Evolutionary conservation across 1,139 yeast genomes (phyloP), one percentile per base, ranked within the genome.

Genomic region (Wickerhamiella pararugosa): DNA sequence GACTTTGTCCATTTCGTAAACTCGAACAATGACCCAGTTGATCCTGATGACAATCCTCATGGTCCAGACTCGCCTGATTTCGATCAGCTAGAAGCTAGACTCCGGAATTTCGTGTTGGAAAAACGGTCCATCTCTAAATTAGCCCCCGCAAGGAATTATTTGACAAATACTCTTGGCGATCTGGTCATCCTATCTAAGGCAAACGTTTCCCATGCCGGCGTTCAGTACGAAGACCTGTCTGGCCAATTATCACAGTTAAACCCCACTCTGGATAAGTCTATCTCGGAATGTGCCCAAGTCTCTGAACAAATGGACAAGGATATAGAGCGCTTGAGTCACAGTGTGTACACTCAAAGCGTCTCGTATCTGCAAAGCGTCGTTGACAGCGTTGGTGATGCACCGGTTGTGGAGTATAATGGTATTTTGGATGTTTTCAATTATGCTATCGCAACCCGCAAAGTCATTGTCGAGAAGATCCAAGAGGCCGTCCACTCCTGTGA

Each of bases 1-100:
- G 94, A 87, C 36, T 87, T 90, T 63, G 92, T 92, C n/a, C 98
- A 92, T 59, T 92, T 90, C 62, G 83, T 92, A 2, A 77, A 92
- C 33, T 78, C 93, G 0, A 61, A 65, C 5, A 67, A 70, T 6
- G 62, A 65, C 8, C 40, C 40, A 1, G 34, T 25, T 9, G 34
- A 33, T n/a, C 39, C 43, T 5, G 59, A 59, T 8, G 47, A 50
- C 3, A 34, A 46, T 2, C 63, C 58, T 3, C 61, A 54, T 29
- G 66, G 55, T 29, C 64, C 56, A 27, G 67, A 56, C 7, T 61
- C 51, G 42, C 84, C 86, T 1, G 79, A 83, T 53, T 87, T 90
- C 58, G 94, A 83, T 52, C 75, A 74, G 41, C 66, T 92, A 48
- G 97, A 92, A 55, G 79, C 81, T 6, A 78, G 94, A 1, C 66